Evolutionary conservation across 768 basidiomycete species (phyloP).

Genomic region (Tylopilus intermedius): DNA sequence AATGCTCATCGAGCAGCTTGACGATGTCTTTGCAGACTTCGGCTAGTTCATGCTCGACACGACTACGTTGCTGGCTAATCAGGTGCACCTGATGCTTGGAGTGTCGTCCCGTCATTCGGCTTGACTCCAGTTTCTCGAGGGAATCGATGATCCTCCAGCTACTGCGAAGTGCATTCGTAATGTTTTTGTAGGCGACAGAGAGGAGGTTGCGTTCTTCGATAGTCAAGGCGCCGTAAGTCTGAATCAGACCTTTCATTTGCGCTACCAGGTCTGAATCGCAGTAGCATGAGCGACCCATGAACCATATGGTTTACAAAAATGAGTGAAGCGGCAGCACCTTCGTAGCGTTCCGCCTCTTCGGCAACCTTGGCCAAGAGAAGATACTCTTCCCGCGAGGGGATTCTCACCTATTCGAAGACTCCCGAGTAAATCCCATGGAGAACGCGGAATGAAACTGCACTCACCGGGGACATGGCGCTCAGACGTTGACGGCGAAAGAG

Average conservation of each 20-base stretch:
- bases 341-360: slow-evolving; percentile 84
- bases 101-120: slow-evolving; percentile 28
- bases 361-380: slow-evolving; percentile 74
- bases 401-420: slow-evolving; percentile 23
- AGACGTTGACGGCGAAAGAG: slow-evolving; percentile 6
- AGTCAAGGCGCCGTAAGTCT: slow-evolving; percentile 62
- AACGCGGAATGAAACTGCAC: slow-evolving; percentile 5
- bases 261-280: slow-evolving; percentile 57
- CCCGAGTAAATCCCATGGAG: slow-evolving; percentile 2
- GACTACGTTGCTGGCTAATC: slow-evolving; percentile 66
- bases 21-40: slow-evolving; percentile 79
- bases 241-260: slow-evolving; percentile 73
- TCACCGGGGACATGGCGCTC: slow-evolving; percentile 28
- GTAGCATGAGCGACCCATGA: slow-evolving; percentile 15
- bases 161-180: slow-evolving; percentile 75
- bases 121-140: slow-evolving; percentile 58
- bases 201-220: slow-evolving; percentile 86
- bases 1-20: slow-evolving; percentile 54
- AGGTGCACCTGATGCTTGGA: slow-evolving; percentile 49
- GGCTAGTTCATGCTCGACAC: slow-evolving; percentile 73
- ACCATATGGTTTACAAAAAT: background rate
- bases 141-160: slow-evolving; percentile 81
- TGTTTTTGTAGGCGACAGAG: slow-evolving; percentile 87
- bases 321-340: slow-evolving; percentile 46
- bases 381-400: slow-evolving; percentile 36